phyloP scores from a whole-genome alignment of 495 filamentous ascomycete species.

The Penicillium malachiteum region DNA sequence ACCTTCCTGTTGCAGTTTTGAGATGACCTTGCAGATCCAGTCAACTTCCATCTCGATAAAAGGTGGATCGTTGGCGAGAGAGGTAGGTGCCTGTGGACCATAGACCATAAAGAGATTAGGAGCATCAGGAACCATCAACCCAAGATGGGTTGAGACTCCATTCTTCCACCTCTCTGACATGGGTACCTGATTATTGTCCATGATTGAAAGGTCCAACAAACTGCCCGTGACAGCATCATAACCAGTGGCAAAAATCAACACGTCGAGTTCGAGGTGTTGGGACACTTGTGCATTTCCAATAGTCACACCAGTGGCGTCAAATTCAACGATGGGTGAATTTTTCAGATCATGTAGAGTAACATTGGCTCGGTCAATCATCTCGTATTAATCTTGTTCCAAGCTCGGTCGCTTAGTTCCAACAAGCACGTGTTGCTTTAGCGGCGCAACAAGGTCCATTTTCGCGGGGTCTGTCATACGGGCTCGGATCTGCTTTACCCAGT shows the following conservation, averaged over 20 bases:
- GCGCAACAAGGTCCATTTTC: conserved; percentile 52
- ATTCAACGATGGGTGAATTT: conserved; percentile 42
- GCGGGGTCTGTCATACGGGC: conserved; percentile 46
- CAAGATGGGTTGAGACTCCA: conserved; percentile 50
- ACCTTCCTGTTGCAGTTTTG: conserved; percentile 33
- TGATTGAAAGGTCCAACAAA: conserved; percentile 45
- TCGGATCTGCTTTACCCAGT: conserved; percentile 52
- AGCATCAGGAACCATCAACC: conserved; percentile 42
- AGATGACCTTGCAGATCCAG: conserved; percentile 51
- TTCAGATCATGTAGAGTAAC: conserved; percentile 51
- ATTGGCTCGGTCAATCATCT: conserved; percentile 52
- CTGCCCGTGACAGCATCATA: conserved; percentile 54
- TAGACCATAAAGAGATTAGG: conserved; percentile 57
- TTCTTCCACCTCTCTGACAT: conserved; percentile 49
- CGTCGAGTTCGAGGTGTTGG: conserved; percentile 43
- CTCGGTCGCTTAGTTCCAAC: conserved; percentile 54
- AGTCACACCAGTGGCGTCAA: conserved; percentile 46
- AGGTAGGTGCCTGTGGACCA: conserved; percentile 49
- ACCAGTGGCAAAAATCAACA: conserved; percentile 53
- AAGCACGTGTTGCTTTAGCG: conserved; percentile 41
- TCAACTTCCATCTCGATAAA: conserved; percentile 51
- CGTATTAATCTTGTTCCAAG: conserved; percentile 56
- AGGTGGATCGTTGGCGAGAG: conserved; percentile 53
- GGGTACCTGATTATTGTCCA: conserved; percentile 34
- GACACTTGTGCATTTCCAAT: conserved; percentile 27